Conservation (phyloP, 78 protist species). For the Dictyostelium brefeldianum region DNA sequence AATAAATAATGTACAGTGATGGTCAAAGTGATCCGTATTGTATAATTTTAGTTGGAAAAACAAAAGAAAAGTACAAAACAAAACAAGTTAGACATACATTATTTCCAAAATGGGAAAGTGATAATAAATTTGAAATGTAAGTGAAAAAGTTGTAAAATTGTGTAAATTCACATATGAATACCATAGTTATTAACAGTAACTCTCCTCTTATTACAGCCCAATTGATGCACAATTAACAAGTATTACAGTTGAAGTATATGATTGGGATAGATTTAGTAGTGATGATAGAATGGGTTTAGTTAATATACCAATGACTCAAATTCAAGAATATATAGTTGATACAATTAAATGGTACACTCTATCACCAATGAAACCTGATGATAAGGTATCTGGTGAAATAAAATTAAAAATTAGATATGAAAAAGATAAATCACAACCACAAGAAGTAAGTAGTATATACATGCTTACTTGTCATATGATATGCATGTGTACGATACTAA, state of each 20-base stretch:
- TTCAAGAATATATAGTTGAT: conserved; percentile 22
- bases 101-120: conserved; percentile 66
- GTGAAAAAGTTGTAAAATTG: not conserved
- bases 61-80: conserved; percentile 48
- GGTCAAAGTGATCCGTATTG: conserved; percentile 65
- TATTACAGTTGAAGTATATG: conserved; percentile 52
- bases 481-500: too few species aligned
- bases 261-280: conserved; percentile 78
- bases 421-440: conserved; percentile 17
- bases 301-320: not conserved
- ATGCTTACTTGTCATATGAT: too few species aligned
- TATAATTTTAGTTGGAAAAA: conserved; percentile 59
- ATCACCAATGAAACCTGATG: conserved; percentile 52
- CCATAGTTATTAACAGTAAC: not conserved
- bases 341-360: conserved; percentile 61
- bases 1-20: not conserved
- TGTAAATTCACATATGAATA: not conserved
- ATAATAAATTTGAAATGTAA: conserved; percentile 48
- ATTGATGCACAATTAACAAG: conserved; percentile 6
- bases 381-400: conserved; percentile 59
- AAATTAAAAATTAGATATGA: conserved; percentile 34
- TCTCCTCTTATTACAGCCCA: not conserved
- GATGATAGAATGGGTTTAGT: conserved; percentile 79
- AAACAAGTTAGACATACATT: conserved; percentile 70
- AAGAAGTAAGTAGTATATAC: not conserved